Percentiles rank a stretch among this genome's conserved stretches.
phyloP scores from a whole-genome alignment of 352 stramenopile species.

The Saprolegnia parasitica region DNA sequence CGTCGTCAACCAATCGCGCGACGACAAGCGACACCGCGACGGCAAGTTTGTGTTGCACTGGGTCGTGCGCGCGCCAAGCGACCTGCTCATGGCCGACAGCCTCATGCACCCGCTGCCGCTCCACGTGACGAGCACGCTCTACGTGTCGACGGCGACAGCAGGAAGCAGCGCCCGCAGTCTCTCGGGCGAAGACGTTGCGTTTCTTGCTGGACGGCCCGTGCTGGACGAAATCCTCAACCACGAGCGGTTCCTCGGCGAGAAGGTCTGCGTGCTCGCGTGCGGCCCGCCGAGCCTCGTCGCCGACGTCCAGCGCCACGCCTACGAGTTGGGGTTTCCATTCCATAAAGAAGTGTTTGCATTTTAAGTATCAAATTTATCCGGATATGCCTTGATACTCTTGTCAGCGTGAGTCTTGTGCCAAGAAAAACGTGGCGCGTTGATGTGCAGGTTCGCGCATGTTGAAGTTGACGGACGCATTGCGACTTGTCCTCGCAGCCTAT shows the following conservation, averaged over 20 bases:
- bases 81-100: constrained; percentile 69
- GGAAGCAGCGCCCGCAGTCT: constrained; percentile 41
- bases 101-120: constrained; percentile 54
- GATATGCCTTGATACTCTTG: too few species aligned
- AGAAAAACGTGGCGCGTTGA: too few species aligned
- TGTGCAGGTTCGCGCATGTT: too few species aligned
- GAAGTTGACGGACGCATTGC: too few species aligned
- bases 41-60: constrained; percentile 33
- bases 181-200: constrained; percentile 55
- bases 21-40: constrained; percentile 23
- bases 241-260: constrained; percentile 44
- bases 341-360: constrained; percentile 84
- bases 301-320: constrained; percentile 59
- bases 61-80: constrained; percentile 50
- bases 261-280: constrained; percentile 65
- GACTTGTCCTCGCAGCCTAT: too few species aligned
- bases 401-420: too few species aligned
- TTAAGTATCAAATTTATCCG: constrained; percentile 18
- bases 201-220: constrained; percentile 47
- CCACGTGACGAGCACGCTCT: constrained; percentile 53
- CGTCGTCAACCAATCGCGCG: constrained; percentile 61
- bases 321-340: constrained; percentile 65
- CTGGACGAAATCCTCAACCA: constrained; percentile 69
- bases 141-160: constrained; percentile 50
- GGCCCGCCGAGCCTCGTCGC: constrained; percentile 66